phyloP scores from a whole-genome alignment of 352 stramenopile genomes.

The Pythium rhizo-oryzae region DNA sequence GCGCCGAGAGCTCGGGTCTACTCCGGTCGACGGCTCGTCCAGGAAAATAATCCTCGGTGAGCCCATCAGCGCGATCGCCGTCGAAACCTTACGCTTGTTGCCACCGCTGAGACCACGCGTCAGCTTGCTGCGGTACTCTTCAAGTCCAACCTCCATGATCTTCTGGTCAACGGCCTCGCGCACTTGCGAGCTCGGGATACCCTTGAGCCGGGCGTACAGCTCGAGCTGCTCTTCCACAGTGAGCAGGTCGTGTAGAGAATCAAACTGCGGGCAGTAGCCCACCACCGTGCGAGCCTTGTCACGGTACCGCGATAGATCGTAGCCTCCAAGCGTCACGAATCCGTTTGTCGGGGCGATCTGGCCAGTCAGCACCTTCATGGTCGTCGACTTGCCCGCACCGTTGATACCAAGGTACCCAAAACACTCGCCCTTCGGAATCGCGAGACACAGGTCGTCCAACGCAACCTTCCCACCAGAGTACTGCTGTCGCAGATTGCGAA shows the following conservation, averaged over 20 bases:
- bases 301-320: conserved; percentile 30
- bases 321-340: conserved; percentile 32
- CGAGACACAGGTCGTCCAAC: conserved; percentile 64
- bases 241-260: conserved; percentile 87
- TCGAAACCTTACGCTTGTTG: conserved; percentile 97
- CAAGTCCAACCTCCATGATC: conserved; percentile 39
- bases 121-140: conserved; percentile 39
- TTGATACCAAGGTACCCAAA: conserved; percentile 93
- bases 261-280: conserved; percentile 87
- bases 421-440: conserved; percentile 57
- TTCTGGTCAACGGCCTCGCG: conserved; percentile 34
- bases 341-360: conserved; percentile 41
- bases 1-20: conserved; percentile 85
- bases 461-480: conserved; percentile 60
- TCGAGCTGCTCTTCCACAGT: conserved; percentile 83
- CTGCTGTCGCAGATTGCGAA: conserved; percentile 46
- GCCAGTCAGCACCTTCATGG: conserved; percentile 75
- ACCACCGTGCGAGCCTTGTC: conserved; percentile 41
- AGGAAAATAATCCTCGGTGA: conserved; percentile 91
- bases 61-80: conserved; percentile 95
- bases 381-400: conserved; percentile 86
- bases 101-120: conserved; percentile 59
- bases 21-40: conserved; percentile 91
- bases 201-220: conserved; percentile 81
- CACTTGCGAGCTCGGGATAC: conserved; percentile 35